Evolutionary conservation across 768 basidiomycete genomes (phyloP), one percentile per base, ranked within the genome.

Genomic region (Phlegmacium glaucopus): DNA sequence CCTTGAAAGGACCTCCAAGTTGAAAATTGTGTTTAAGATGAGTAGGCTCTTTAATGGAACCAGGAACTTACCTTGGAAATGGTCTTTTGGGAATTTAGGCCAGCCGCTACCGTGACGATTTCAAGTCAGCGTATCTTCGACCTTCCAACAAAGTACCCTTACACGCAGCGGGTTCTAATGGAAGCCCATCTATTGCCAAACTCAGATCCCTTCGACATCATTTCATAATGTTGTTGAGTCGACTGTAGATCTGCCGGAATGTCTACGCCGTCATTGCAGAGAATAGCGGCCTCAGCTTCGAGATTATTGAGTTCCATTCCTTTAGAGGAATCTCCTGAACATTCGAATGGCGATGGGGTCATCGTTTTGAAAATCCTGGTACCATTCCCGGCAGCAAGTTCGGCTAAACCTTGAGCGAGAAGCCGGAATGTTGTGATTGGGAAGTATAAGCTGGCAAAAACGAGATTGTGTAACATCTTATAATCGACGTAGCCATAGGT

Each of bases 401-500:
- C 67, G 1, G 71, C 62, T 0, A 75, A 59, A 6, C 54, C 71
- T 8, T 62, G 47, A 1, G 74, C 72, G 29, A 76, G 62, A 0
- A 44, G 7, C 0, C 61, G 58, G 51, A 71, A 77, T 3, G 18
- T 7, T 2, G 54, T 53, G 40, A 64, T 73, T 5, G 74, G 74
- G 0, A 47, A 42, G 42, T 72, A 74, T 0, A 77, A 60, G 2
- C 65, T 17, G 1, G 11, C 2, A 48, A 75, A 75, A 4, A 74
- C 50, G 0, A 52, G 38, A 1, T 10, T 2, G 6, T 69, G 64
- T 12, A 74, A 45, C 15, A 54, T 42, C 22, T 47, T 47, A 28
- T 70, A 71, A 52, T 74, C 71, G 1, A 76, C 47, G 13, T 74
- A 32, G 6, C 72, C 72, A 47, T 72, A 74, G 0, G 53, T 55